phyloP scores from a whole-genome alignment of 768 basidiomycete species.

The Chiua virens region DNA sequence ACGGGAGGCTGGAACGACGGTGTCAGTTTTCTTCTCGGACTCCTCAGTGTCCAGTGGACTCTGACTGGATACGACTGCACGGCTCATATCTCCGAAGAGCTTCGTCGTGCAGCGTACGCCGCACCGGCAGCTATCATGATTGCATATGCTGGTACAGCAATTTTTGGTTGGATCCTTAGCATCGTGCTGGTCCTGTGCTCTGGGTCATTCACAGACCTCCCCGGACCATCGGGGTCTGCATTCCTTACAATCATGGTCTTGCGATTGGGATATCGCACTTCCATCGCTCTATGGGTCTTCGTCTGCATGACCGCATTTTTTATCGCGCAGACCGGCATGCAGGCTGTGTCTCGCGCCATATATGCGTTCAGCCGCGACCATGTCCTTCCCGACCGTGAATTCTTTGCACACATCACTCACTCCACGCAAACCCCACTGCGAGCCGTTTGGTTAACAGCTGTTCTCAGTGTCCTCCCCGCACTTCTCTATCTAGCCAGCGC shows the following conservation, averaged over 20 bases:
- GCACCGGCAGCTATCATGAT: slow-evolving; percentile 45
- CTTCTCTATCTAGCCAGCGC: slow-evolving; percentile 53
- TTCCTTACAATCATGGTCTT: slow-evolving; percentile 58
- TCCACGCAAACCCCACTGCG: slow-evolving; percentile 54
- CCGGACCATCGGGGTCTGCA: slow-evolving; percentile 52
- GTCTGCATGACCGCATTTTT: slow-evolving; percentile 64
- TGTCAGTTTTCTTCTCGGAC: slow-evolving; percentile 44
- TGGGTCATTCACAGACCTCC: slow-evolving; percentile 47
- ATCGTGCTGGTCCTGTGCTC: slow-evolving; percentile 62
- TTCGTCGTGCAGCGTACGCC: slow-evolving; percentile 51
- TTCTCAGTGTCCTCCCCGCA: slow-evolving; percentile 43
- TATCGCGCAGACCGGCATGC: slow-evolving; percentile 50
- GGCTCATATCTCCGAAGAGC: slow-evolving; percentile 41
- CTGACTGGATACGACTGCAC: slow-evolving; percentile 37
- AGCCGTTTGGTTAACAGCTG: slow-evolving; percentile 52
- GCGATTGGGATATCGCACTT: slow-evolving; percentile 51
- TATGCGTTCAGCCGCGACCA: slow-evolving; percentile 59
- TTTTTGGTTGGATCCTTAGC: slow-evolving; percentile 64
- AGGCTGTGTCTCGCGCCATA: slow-evolving; percentile 57
- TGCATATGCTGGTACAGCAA: slow-evolving; percentile 44
- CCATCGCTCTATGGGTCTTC: slow-evolving; percentile 56
- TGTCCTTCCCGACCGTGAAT: slow-evolving; percentile 56
- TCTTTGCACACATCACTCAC: slow-evolving; percentile 49
- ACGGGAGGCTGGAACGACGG: slow-evolving; percentile 44
- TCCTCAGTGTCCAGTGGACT: slow-evolving; percentile 50